These are phyloP conservation scores for Pleoardoris graminearum DNA, from an alignment of 2,329 filamentous ascomycete species.

Conservation along the genomic window DNA sequence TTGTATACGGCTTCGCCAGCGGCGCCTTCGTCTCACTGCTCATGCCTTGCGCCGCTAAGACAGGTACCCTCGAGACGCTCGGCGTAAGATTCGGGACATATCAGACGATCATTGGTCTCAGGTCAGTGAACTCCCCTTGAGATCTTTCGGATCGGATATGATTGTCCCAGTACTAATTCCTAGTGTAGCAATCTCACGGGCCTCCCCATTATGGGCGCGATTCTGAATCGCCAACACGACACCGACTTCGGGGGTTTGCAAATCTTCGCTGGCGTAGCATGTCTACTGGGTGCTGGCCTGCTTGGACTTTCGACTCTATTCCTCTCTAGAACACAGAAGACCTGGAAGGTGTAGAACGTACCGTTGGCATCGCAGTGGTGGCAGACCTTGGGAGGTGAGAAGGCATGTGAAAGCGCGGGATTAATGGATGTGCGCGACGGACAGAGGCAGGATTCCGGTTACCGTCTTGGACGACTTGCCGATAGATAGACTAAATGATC, in stretches of 20 bases:
- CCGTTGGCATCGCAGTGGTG: too few relatives aligned
- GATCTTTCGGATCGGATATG: not conserved
- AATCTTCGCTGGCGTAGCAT: not conserved
- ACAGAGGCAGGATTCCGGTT: too few relatives aligned
- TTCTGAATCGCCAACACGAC: not conserved
- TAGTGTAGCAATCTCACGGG: constrained; percentile 7
- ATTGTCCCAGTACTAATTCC: not conserved
- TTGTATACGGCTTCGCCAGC: constrained; percentile 16
- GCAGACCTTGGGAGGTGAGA: too few relatives aligned
- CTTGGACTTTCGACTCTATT: not conserved
- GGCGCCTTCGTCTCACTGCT: constrained; percentile 14
- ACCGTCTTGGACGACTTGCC: too few relatives aligned
- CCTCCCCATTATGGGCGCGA: constrained; percentile 6
- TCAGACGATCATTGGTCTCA: constrained; percentile 5
- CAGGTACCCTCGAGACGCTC: constrained; percentile 9
- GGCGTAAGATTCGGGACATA: constrained; percentile 11
- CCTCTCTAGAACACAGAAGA: not conserved
- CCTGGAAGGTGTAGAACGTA: constrained; percentile 4
- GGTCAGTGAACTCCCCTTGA: not conserved
- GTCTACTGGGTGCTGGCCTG: not conserved
- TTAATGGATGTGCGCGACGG: too few relatives aligned
- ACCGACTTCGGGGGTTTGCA: not conserved
- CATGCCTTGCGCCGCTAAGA: constrained; percentile 14
- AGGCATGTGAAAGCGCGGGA: too few relatives aligned
- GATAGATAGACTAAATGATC: too few relatives aligned